Base-by-base conservation (phyloP, 345 rosid species). In the Eucalyptus brandiana region DNA sequence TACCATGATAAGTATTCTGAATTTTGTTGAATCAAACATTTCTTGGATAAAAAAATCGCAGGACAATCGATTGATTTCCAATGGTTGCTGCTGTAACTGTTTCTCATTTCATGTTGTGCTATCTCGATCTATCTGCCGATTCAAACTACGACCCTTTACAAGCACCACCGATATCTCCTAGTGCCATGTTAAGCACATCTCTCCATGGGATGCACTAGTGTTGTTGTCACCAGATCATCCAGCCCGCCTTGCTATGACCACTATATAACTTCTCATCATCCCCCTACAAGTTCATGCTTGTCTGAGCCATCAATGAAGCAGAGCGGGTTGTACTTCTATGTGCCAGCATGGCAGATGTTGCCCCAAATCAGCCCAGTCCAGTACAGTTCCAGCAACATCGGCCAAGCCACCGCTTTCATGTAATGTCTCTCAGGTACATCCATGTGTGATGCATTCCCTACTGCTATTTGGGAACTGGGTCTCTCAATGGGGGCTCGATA, bases 341-440 rank as follows among this genome's bases (percentile, higher is more conserved):
- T 90, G 93, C 91, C 86, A 95, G 94, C 87, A 90, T 93, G 92
- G 92, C 92, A 88, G 93, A 92, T 91, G 92, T 96, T 88, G 92
- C 98, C 89, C 99, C 99, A 65, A 85, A 94, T 87, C 97, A 94
- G 87, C 89, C 93, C 45, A 89, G 91, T 67, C 89, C 76, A 94
- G 96, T 88, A 91, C 94, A 89, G 80, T 93, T 90, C 93, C 94
- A 89, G 87, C 95, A 65, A 93, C 90, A 90, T 92, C 94, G 90
- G 90, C 97, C 58, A 92, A 96, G 92, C 97, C 99, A 65, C 98
- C 95, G 72, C 90, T 98, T 89, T 93, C 99, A 89, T 96, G 96
- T 87, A 90, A 91, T 86, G 87, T 90, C 51, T 67, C 80, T 94
- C 97, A 32, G 89, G 99, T 97, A 93, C 94, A 95, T 90, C 72